Evolutionary conservation across 495 filamentous ascomycete genomes (phyloP).

Genomic region (Lasiosphaeria miniovina): DNA sequence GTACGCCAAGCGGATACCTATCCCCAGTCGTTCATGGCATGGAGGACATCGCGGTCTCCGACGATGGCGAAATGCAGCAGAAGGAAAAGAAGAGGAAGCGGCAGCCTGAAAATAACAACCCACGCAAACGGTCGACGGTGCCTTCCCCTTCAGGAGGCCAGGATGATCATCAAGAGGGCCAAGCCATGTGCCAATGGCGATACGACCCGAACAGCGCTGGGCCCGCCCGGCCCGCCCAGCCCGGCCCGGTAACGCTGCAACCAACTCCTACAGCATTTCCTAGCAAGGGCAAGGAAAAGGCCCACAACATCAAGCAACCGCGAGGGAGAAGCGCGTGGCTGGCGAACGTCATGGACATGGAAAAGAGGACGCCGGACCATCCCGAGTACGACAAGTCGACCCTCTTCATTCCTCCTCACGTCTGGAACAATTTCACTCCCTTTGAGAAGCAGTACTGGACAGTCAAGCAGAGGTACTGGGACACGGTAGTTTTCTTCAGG

Average conservation of each 20-base stretch:
- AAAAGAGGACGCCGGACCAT: conserved; percentile 73
- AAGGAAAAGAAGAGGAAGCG: conserved; percentile 2
- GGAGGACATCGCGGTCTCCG: conserved; percentile 1
- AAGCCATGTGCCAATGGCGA: conserved; percentile 56
- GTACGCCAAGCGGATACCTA: conserved; percentile 1
- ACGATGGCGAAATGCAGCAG: neutral
- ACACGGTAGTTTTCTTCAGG: conserved; percentile 98
- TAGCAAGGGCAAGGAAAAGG: conserved; percentile 56
- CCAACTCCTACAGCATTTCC: conserved; percentile 35
- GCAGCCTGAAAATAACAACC: conserved; percentile 1
- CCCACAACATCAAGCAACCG: conserved; percentile 66
- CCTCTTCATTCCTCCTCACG: conserved; percentile 76
- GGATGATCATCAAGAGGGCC: neutral
- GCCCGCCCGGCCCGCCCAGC: conserved; percentile 46
- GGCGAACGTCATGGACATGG: conserved; percentile 76
- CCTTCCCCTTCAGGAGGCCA: neutral
- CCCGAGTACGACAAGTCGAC: conserved; percentile 92
- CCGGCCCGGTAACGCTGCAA: conserved; percentile 37
- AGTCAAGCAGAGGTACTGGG: conserved; percentile 97
- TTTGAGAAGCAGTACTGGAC: conserved; percentile 99
- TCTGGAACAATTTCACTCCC: conserved; percentile 76
- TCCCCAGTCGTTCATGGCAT: conserved; percentile 1
- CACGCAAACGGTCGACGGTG: conserved; percentile 3
- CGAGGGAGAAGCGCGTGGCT: conserved; percentile 84
- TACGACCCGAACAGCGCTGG: conserved; percentile 73